phyloP scores from a whole-genome alignment of 345 rosid species.

The Euphorbia pulcherrima region DNA sequence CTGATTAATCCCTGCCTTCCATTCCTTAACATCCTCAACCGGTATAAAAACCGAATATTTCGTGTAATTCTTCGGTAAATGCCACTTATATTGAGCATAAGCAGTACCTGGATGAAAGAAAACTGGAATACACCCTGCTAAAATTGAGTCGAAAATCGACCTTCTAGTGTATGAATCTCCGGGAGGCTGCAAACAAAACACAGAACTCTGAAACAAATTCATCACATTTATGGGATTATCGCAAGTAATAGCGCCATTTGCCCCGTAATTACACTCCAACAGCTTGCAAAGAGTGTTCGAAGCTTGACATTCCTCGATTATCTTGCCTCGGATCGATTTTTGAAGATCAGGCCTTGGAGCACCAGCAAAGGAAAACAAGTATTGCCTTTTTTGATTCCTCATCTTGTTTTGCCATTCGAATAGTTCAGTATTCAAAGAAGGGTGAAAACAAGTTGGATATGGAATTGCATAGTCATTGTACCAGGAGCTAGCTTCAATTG shows the following conservation, averaged over 20 bases:
- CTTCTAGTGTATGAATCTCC: constrained; percentile 31
- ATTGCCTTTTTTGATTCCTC: constrained; percentile 20
- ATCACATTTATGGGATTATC: constrained; percentile 26
- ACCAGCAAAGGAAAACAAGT: constrained; percentile 29
- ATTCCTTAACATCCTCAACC: constrained; percentile 16
- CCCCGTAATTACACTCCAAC: constrained; percentile 20
- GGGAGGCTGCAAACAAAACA: constrained; percentile 26
- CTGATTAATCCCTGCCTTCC: constrained; percentile 23
- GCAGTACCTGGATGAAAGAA: constrained; percentile 28
- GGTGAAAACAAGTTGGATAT: constrained; percentile 32
- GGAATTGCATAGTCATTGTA: constrained; percentile 33
- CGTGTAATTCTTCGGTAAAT: constrained; percentile 21
- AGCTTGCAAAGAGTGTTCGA: constrained; percentile 22
- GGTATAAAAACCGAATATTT: constrained; percentile 25
- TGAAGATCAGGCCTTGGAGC: constrained; percentile 27
- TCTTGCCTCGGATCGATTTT: constrained; percentile 20
- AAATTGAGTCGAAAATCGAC: constrained; percentile 23
- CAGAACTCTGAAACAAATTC: constrained; percentile 24
- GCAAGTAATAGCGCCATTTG: constrained; percentile 21
- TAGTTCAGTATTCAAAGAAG: constrained; percentile 15
- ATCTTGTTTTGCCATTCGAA: constrained; percentile 23
- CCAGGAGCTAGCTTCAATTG: constrained; percentile 31
- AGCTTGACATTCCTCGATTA: constrained; percentile 24
- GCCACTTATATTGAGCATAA: constrained; percentile 27
- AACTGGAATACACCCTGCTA: constrained; percentile 30